These are phyloP conservation scores for Polyporus tsugae DNA, from an alignment of 1,284 basidiomycete species.

Conservation along the genomic window DNA sequence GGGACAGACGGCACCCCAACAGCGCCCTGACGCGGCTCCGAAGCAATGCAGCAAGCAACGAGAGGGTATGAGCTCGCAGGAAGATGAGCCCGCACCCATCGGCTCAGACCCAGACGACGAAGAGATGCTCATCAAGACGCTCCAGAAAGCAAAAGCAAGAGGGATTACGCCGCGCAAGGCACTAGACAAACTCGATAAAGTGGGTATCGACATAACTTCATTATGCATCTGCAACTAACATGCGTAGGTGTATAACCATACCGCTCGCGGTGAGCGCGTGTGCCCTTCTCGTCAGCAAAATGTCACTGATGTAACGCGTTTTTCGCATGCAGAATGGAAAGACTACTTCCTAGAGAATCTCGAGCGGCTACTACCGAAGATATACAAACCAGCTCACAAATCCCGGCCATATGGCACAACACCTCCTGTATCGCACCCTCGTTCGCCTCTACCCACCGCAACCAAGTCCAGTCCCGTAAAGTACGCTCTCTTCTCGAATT, in stretches of 20 bases:
- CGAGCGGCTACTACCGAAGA: neutral
- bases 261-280: neutral
- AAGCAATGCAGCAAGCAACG: neutral
- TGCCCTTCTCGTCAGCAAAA: no score
- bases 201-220: neutral
- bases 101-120: neutral
- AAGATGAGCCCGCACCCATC: neutral
- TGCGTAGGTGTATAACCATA: conserved; percentile 1
- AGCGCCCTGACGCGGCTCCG: neutral
- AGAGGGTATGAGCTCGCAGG: neutral
- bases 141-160: neutral
- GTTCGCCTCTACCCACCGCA: neutral
- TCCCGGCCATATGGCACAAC: neutral
- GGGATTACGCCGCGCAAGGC: neutral
- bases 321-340: neutral
- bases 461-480: neutral
- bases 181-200: conserved; percentile 4
- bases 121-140: conserved; percentile 4
- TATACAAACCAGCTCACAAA: neutral
- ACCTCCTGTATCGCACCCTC: neutral
- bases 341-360: conserved; percentile 5
- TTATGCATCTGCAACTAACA: neutral
- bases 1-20: neutral
- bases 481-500: neutral
- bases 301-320: neutral